Base-by-base conservation (phyloP, 2,329 filamentous ascomycete species). In the Ceratocystis colombiana region DNA sequence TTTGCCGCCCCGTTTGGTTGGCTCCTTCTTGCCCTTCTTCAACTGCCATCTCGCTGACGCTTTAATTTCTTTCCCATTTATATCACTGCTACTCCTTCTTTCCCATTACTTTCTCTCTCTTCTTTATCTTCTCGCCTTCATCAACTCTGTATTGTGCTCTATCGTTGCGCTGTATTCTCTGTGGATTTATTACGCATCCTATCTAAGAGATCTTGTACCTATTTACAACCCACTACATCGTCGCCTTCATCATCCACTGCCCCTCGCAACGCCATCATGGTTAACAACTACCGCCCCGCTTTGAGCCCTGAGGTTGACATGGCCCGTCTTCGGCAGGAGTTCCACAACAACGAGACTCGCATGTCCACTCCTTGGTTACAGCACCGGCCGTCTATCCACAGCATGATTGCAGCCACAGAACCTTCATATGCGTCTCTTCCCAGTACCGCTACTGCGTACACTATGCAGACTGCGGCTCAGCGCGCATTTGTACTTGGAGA, bases 361-460 rank as follows among this genome's bases (percentile, higher is more conserved):
- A 17, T 12, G 12, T 48, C 17, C 62, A 50, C 5, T 15, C 44
- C n/a, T 10, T 67, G 66, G 66, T 17, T 64, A 17, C 66, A 63
- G 41, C 53, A 48, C 62, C 53, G 37, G 41, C 28, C 61, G 8
- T 64, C 66, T 8, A 30, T 30, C 5, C 37, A 67, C 6, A 61
- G 37, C 20, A n/a, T 67, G 62, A 12, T 37, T 41, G 78, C 33
- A 53, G 62, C 33, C 17, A 20, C 66, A 46, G 41, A 22, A n/a
- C 41, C 45, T 57, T 28, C 57, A 15, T 41, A 37, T 46, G 41
- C 61, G n/a, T 48, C 67, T 33, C n/a, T 33, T 37, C 33, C 63
- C n/a, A 53, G 20, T 17, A n/a, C 45, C n/a, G 37, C 66, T 8
- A 10, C 55, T 8, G 10, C 55, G 55, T 28, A 20, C 46, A 55